Evolutionary conservation across 352 stramenopile genomes (phyloP).

Genomic region (Elongisporangium senticosum): DNA sequence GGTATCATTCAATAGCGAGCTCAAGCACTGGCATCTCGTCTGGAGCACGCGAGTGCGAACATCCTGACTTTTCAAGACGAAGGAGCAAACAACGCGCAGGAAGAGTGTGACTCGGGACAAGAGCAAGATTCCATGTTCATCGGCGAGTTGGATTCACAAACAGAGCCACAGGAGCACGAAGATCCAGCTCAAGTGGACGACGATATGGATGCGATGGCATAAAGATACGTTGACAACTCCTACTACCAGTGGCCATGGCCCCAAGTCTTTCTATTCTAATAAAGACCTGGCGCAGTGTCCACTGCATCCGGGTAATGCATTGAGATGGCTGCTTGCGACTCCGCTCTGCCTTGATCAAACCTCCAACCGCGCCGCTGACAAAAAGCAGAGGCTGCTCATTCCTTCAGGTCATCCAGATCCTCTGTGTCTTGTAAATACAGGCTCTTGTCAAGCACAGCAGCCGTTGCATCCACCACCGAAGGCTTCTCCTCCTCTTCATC

Average conservation of each 20-base stretch:
- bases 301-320: background rate
- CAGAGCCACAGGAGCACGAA: constrained; percentile 1
- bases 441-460: constrained; percentile 78
- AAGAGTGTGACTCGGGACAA: constrained; percentile 1
- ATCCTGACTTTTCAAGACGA: constrained; percentile 40
- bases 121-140: background rate
- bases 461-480: constrained; percentile 35
- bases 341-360: constrained; percentile 9
- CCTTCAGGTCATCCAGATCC: constrained; percentile 72
- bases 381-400: constrained; percentile 26
- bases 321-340: background rate
- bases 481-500: constrained; percentile 46
- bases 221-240: background rate
- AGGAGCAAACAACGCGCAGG: constrained; percentile 6
- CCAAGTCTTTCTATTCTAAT: background rate
- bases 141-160: constrained; percentile 1
- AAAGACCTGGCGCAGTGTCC: background rate
- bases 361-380: constrained; percentile 13
- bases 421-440: constrained; percentile 77
- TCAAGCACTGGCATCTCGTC: constrained; percentile 25
- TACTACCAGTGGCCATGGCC: background rate
- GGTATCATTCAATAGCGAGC: constrained; percentile 19
- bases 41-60: constrained; percentile 51
- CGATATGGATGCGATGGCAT: constrained; percentile 2
- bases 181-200: constrained; percentile 6